phyloP scores from a whole-genome alignment of 441 rosid genomes.

The Flueggea neowawraea region DNA sequence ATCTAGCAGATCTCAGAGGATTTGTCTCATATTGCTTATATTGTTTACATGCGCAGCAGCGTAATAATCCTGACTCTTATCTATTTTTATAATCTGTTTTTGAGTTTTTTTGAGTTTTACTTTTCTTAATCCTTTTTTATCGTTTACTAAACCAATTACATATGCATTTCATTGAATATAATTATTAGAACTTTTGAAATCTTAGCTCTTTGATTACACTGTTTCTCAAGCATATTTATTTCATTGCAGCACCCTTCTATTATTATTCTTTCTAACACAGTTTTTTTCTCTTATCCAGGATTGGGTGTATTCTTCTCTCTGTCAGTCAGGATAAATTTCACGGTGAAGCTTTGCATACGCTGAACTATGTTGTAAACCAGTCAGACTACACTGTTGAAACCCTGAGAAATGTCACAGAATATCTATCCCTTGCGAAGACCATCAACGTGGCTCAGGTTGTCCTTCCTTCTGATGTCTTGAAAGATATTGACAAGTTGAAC shows the following conservation, averaged over 20 bases:
- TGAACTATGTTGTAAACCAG: conserved; percentile 85
- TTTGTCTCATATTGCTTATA: conserved; percentile 69
- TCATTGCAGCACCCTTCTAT: too few species aligned
- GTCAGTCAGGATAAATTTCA: conserved; percentile 88
- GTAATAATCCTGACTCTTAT: conserved; percentile 35
- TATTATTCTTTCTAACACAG: neutral
- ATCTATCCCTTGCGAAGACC: conserved; percentile 86
- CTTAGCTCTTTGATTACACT: too few species aligned
- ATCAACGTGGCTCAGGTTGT: conserved; percentile 74
- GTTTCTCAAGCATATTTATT: too few species aligned
- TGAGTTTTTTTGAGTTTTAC: neutral
- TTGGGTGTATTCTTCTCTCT: conserved; percentile 84
- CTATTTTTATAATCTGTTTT: conserved; percentile 1
- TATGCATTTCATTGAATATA: too few species aligned
- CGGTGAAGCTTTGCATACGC: conserved; percentile 61
- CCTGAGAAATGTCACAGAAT: conserved; percentile 77
- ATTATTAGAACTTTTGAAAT: too few species aligned
- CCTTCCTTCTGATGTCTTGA: conserved; percentile 67
- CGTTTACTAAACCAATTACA: too few species aligned
- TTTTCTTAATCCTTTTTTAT: neutral
- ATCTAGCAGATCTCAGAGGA: conserved; percentile 36
- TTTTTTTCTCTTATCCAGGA: conserved; percentile 38
- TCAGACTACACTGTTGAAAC: conserved; percentile 86
- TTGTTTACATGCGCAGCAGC: conserved; percentile 81
- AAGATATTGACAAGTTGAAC: conserved; percentile 71